phyloP scores from a whole-genome alignment of 176 grass and related monocot genomes.

The Secale cereale region DNA sequence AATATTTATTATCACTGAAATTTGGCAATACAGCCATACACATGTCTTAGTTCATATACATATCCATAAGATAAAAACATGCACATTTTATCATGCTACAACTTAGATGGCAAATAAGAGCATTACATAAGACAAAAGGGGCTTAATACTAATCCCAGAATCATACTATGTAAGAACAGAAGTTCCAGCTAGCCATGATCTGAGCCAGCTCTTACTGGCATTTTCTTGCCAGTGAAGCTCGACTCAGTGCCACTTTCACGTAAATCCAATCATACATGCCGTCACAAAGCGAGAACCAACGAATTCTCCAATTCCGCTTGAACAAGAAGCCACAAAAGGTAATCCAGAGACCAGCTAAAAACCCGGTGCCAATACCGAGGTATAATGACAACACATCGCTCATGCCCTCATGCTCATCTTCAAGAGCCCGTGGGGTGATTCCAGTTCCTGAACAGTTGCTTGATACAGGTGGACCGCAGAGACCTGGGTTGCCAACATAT shows the following conservation, averaged over 20 bases:
- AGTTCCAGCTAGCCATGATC: neutral
- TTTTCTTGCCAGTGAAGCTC: neutral
- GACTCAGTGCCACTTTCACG: neutral
- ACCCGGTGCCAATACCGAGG: neutral
- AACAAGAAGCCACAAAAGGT: neutral
- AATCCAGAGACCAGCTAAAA: conserved; percentile 4
- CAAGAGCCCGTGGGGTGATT: neutral
- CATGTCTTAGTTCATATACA: neutral
- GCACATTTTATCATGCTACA: neutral
- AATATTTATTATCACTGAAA: neutral
- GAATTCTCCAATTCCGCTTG: neutral
- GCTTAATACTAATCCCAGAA: neutral
- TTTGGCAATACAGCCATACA: neutral
- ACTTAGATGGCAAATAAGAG: neutral
- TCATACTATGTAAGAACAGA: neutral
- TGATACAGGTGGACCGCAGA: conserved; percentile 22
- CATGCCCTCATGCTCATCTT: neutral
- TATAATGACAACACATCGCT: neutral
- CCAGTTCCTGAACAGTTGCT: neutral
- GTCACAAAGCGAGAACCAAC: neutral
- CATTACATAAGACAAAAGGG: neutral
- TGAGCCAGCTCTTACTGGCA: neutral
- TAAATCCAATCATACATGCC: conserved; percentile 9
- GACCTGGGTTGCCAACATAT: conserved; percentile 13
- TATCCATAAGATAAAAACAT: neutral